phyloP scores from a whole-genome alignment of 441 rosid genomes.

The Erodium texanum region DNA sequence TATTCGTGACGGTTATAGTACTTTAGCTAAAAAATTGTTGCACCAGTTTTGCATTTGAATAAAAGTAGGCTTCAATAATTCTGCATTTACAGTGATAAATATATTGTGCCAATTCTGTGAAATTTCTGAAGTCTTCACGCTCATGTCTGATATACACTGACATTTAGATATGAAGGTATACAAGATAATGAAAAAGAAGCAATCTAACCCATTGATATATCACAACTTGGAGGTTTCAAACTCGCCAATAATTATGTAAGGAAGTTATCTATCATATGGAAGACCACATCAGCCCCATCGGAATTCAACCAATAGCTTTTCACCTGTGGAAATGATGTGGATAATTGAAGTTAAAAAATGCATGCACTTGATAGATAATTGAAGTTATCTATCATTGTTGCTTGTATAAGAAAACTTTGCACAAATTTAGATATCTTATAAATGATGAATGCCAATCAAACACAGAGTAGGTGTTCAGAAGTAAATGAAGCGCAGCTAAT shows the following conservation, averaged over 20 bases:
- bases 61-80: neutral
- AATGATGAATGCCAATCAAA: too few relatives aligned
- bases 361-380: too few relatives aligned
- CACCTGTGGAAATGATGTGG: constrained; percentile 40
- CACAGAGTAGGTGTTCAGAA: too few relatives aligned
- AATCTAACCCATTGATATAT: neutral
- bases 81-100: neutral
- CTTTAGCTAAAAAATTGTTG: too few relatives aligned
- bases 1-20: too few relatives aligned
- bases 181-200: constrained; percentile 10
- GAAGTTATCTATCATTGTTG: too few relatives aligned
- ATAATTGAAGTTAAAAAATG: constrained; percentile 1
- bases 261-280: constrained; percentile 81
- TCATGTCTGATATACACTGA: constrained; percentile 14
- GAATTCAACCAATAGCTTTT: constrained; percentile 81
- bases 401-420: too few relatives aligned
- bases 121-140: constrained; percentile 8
- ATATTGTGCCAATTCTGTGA: constrained; percentile 9
- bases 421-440: too few relatives aligned
- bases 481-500: neutral
- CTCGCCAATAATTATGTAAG: constrained; percentile 36
- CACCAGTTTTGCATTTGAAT: neutral
- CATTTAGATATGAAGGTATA: constrained; percentile 13
- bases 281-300: constrained; percentile 82
- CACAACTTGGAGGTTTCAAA: constrained; percentile 11